Evolutionary conservation across 495 filamentous ascomycete species (phyloP).

Genomic region (Pseudomonodictys pantanalensis): DNA sequence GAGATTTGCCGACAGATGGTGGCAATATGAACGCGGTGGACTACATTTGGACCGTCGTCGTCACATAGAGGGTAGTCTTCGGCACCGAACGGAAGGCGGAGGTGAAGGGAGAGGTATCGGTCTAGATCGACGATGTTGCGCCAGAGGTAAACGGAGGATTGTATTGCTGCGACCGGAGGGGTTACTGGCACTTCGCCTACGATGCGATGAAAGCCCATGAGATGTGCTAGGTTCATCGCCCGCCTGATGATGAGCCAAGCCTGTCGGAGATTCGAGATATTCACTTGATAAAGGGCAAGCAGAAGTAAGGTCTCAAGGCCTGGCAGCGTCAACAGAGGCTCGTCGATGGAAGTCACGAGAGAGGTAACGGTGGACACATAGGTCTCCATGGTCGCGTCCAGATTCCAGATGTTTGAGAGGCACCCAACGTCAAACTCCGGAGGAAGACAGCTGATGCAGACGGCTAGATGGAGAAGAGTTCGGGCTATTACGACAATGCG

Average conservation of each 20-base stretch:
- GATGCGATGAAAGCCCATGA: slow-evolving; percentile 32
- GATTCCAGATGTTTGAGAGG: slow-evolving; percentile 12
- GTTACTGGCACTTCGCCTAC: slow-evolving; percentile 4
- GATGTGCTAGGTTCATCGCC: slow-evolving; percentile 26
- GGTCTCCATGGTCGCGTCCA: slow-evolving; percentile 21
- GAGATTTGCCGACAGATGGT: slow-evolving; percentile 6
- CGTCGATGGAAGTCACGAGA: slow-evolving; percentile 22
- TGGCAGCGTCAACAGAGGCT: slow-evolving; percentile 24
- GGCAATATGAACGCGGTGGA: slow-evolving; percentile 16
- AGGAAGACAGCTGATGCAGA: slow-evolving; percentile 22
- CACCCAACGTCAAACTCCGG: slow-evolving; percentile 16
- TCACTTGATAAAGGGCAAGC: slow-evolving; percentile 21
- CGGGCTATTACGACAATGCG: slow-evolving; percentile 18
- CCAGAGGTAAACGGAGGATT: slow-evolving; percentile 17
- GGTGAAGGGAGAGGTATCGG: slow-evolving; percentile 20
- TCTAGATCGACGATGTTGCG: slow-evolving; percentile 20
- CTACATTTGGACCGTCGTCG: not conserved
- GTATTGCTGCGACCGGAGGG: slow-evolving; percentile 11
- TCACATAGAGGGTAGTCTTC: slow-evolving; percentile 19
- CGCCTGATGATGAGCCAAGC: slow-evolving; percentile 25
- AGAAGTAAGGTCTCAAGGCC: slow-evolving; percentile 29
- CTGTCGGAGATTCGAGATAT: slow-evolving; percentile 19
- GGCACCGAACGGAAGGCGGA: slow-evolving; percentile 25
- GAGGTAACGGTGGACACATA: slow-evolving; percentile 25
- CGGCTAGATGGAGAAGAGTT: slow-evolving; percentile 24